phyloP scores from a whole-genome alignment of 1,284 basidiomycete species.

The Athelia sp. region DNA sequence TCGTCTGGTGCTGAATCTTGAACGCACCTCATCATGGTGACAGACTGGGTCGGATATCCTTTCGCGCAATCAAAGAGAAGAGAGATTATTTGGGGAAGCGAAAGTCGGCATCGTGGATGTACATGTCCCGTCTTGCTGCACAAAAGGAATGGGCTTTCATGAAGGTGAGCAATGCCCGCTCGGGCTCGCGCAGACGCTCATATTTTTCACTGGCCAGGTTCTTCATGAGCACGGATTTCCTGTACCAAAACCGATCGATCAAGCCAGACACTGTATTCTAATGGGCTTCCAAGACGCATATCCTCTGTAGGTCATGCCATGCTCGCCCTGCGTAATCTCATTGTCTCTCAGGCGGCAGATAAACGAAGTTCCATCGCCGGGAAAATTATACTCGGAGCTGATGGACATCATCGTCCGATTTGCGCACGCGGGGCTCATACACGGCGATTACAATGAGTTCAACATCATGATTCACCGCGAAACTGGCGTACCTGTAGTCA shows the following conservation, averaged over 20 bases:
- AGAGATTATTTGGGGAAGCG: conserved; percentile 96
- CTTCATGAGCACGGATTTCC: conserved; percentile 94
- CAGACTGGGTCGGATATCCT: conserved; percentile 93
- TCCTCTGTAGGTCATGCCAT: conserved; percentile 68
- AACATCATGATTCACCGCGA: conserved; percentile 91
- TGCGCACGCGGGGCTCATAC: conserved; percentile 90
- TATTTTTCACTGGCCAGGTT: conserved; percentile 46
- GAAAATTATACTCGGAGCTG: conserved; percentile 84
- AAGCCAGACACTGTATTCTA: conserved; percentile 90
- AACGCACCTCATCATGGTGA: conserved; percentile 7
- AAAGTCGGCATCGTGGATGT: conserved; percentile 98
- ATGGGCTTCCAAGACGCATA: conserved; percentile 97
- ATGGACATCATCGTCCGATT: conserved; percentile 98
- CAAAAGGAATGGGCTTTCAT: conserved; percentile 99
- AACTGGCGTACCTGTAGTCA: conserved; percentile 83
- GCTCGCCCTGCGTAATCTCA: not conserved
- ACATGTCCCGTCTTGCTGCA: conserved; percentile 94
- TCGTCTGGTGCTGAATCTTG: not conserved
- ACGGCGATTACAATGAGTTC: conserved; percentile 99
- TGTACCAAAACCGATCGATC: conserved; percentile 91
- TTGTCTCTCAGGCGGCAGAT: conserved; percentile 73
- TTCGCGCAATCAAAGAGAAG: conserved; percentile 95
- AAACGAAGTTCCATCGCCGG: conserved; percentile 76
- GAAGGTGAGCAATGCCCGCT: conserved; percentile 59
- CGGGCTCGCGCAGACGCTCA: not conserved